Evolutionary conservation across 2,329 filamentous ascomycete genomes (phyloP).

Genomic region (Rutstroemia sp.): DNA sequence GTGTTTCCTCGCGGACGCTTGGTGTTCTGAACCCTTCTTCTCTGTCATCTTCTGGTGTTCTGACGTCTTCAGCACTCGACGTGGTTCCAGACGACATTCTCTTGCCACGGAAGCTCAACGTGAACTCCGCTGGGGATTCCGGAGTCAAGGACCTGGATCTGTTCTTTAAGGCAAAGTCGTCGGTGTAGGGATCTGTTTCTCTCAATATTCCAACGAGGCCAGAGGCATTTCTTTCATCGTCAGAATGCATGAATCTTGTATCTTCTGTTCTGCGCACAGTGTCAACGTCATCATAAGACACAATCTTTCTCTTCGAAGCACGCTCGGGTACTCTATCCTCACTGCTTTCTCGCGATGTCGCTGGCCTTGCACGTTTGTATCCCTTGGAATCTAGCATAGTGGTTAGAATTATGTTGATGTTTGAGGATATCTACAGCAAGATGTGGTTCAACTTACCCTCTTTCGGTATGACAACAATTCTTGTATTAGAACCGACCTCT

Average conservation of each 20-base stretch:
- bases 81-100: neutral
- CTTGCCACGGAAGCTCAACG: neutral
- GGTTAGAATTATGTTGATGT: too few species aligned
- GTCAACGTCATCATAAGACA: neutral
- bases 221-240: neutral
- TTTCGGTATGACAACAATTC: too few species aligned
- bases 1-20: neutral
- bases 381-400: too few species aligned
- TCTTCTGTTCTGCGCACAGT: neutral
- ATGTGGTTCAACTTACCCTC: too few species aligned
- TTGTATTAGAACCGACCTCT: too few species aligned
- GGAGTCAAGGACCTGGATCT: too few species aligned
- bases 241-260: neutral
- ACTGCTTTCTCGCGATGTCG: neutral
- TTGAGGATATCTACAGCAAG: too few species aligned
- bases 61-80: slow-evolving; percentile 1
- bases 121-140: neutral
- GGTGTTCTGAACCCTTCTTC: neutral
- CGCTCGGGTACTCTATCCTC: neutral
- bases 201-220: neutral
- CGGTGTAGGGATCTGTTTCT: slow-evolving; percentile 1
- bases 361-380: neutral
- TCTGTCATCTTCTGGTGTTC: slow-evolving; percentile 3
- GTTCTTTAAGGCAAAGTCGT: neutral
- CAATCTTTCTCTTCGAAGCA: neutral